Conservation (phyloP, 371 early-diverging fungal species). For the Mortierella sp. region DNA sequence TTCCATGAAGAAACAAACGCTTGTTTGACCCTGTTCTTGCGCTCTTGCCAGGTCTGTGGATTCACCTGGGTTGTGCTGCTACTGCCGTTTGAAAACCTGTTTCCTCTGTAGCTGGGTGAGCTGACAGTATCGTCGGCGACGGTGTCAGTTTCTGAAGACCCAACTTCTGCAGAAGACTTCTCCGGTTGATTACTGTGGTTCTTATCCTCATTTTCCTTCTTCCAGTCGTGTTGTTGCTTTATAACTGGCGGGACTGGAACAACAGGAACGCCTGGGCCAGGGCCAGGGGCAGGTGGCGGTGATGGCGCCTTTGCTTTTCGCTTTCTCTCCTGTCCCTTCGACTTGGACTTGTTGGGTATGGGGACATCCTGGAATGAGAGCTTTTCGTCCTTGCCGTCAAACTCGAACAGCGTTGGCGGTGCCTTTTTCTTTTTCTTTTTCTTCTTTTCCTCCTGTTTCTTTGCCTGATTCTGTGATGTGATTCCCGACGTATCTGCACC, state of each 20-base stretch:
- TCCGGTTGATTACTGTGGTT: background rate
- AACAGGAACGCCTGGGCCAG: background rate
- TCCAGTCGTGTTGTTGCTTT: conserved; percentile 22
- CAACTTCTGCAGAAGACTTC: background rate
- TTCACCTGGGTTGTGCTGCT: background rate
- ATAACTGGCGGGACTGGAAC: conserved; percentile 1
- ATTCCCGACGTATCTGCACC: background rate
- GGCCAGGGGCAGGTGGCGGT: background rate
- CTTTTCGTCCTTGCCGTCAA: conserved; percentile 15
- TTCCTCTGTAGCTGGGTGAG: background rate
- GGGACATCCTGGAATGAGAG: background rate
- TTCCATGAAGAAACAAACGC: conserved; percentile 82
- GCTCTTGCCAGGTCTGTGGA: conserved; percentile 49
- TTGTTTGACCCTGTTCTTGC: conserved; percentile 62
- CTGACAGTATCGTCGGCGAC: background rate
- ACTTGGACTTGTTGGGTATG: background rate
- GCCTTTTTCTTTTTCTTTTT: conserved; percentile 47
- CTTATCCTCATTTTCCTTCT: background rate
- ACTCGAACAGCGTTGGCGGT: conserved; percentile 39
- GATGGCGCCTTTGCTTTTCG: conserved; percentile 6
- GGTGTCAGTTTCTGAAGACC: background rate
- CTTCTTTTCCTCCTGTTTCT: conserved; percentile 20
- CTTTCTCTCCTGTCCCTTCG: background rate
- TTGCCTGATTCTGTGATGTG: no score
- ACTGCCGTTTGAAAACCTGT: background rate